Evolutionary conservation across 75 land plant species (phyloP).

Genomic region (Chamaecyparis obtusa): DNA sequence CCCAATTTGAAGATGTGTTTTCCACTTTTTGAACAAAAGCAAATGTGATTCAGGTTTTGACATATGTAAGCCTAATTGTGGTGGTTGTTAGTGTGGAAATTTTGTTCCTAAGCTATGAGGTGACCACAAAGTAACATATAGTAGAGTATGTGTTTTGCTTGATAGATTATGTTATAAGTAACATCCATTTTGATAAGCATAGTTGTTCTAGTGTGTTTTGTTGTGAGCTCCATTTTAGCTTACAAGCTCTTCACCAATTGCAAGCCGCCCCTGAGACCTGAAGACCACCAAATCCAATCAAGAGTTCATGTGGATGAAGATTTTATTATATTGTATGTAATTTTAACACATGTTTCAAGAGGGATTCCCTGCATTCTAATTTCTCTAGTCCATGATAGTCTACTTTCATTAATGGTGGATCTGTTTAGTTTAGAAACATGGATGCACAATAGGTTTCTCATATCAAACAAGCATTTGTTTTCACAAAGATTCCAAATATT

Average conservation of each 20-base stretch:
- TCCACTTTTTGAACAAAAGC: not conserved
- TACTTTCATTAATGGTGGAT: no score
- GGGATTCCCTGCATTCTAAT: no score
- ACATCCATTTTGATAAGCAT: conserved; percentile 36
- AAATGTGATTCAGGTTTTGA: conserved; percentile 31
- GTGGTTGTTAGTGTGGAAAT: conserved; percentile 34
- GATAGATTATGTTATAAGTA: conserved; percentile 46
- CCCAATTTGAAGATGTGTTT: not conserved
- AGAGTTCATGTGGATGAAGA: not conserved
- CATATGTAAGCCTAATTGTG: conserved; percentile 51
- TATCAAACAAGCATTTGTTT: no score
- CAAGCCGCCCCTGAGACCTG: conserved; percentile 31
- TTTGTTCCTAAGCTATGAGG: conserved; percentile 40
- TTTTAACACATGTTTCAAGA: no score
- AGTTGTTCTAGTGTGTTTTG: conserved; percentile 37
- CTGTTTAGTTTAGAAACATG: no score
- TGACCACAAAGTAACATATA: conserved; percentile 45
- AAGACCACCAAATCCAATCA: not conserved
- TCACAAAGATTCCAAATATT: no score
- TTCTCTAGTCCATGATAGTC: no score
- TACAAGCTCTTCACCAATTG: conserved; percentile 44
- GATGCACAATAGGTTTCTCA: no score
- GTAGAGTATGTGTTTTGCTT: conserved; percentile 46
- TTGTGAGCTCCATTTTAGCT: conserved; percentile 47
- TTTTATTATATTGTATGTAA: not conserved